Evolutionary conservation across 1,284 basidiomycete species (phyloP), one percentile per base, ranked within the genome.

Genomic region (Thecaphora thlaspeos): DNA sequence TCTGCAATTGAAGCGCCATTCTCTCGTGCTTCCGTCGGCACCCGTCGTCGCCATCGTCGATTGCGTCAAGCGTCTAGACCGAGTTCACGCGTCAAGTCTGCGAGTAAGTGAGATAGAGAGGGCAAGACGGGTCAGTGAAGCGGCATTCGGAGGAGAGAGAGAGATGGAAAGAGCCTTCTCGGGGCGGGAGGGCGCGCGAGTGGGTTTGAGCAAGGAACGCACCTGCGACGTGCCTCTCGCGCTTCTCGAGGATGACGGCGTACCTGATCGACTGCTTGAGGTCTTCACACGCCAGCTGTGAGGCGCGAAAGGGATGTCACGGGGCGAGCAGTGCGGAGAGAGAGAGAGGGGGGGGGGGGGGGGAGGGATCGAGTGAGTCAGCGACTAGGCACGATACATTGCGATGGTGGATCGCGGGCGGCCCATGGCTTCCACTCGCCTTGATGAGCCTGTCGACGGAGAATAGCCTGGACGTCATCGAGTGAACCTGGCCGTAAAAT

Each of bases 401-500:
- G n/a, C n/a, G n/a, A n/a, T n/a, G n/a, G n/a, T n/a, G n/a, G n/a
- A n/a, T n/a, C n/a, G n/a, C n/a, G n/a, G n/a, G n/a, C n/a, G n/a
- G n/a, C n/a, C n/a, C n/a, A n/a, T n/a, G n/a, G n/a, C n/a, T n/a
- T n/a, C n/a, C n/a, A 37, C 44, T 52, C 41, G 58, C 45, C 82
- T 89, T 87, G 43, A 97, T 82, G 2, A 98, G 81, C 75, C 87
- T 88, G 75, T 96, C 93, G 1, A 90, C 87, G 58, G 90, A 85
- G 88, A 93, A 96, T 83, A 93, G 87, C 48, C 91, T 83, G 14
- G 88, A 89, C 1, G 94, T 93, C 65, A 94, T 81, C 63, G 87
- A 88, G 70, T 90, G 87, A 43, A 96, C 80, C 12, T 88, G 84
- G 10, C 90, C 87, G 70, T 96, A 96, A 9, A 96, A 85, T 2